Evolutionary conservation across 495 filamentous ascomycete genomes (phyloP).

Genomic region (Neurospora sp.): DNA sequence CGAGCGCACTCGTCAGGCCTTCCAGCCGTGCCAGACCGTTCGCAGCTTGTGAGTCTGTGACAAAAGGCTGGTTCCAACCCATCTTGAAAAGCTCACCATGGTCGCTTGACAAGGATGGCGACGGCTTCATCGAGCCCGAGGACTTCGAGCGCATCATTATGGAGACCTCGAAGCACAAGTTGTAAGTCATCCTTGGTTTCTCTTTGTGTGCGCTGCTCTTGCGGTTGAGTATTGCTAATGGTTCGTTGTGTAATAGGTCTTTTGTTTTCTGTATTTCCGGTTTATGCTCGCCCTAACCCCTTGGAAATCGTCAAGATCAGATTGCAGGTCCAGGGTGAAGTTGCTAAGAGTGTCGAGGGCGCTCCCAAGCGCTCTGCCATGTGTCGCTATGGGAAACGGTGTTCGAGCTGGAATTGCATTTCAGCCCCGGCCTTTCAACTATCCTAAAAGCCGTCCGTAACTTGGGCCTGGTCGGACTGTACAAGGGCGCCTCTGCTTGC

Average conservation of each 20-base stretch:
- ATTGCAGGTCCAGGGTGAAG: slow-evolving; percentile 92
- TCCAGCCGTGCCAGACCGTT: slow-evolving; percentile 41
- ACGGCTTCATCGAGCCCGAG: slow-evolving; percentile 93
- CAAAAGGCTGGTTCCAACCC: background rate
- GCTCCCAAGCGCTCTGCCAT: slow-evolving; percentile 80
- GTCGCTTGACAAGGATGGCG: slow-evolving; percentile 70
- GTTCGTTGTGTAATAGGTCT: slow-evolving; percentile 46
- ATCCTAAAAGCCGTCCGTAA: slow-evolving; percentile 56
- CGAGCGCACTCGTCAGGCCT: slow-evolving; percentile 89
- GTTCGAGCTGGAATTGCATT: no score
- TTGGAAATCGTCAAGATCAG: slow-evolving; percentile 99
- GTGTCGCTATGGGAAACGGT: slow-evolving; percentile 21
- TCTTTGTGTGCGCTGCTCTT: slow-evolving; percentile 87
- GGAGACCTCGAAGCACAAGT: slow-evolving; percentile 76
- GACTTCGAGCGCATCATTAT: slow-evolving; percentile 94
- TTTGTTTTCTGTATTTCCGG: slow-evolving; percentile 31
- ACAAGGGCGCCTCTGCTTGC: slow-evolving; percentile 96
- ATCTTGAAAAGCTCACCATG: background rate
- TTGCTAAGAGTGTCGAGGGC: slow-evolving; percentile 78
- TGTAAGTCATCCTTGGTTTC: slow-evolving; percentile 97
- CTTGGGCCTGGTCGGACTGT: slow-evolving; percentile 82
- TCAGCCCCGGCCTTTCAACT: no score
- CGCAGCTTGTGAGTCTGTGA: background rate
- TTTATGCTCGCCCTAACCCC: slow-evolving; percentile 50
- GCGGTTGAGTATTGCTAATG: slow-evolving; percentile 45